Percentiles rank a stretch among this genome's conserved stretches.
Conservation (phyloP, 495 filamentous ascomycete species). For the Diplogelasinospora grovesii region DNA sequence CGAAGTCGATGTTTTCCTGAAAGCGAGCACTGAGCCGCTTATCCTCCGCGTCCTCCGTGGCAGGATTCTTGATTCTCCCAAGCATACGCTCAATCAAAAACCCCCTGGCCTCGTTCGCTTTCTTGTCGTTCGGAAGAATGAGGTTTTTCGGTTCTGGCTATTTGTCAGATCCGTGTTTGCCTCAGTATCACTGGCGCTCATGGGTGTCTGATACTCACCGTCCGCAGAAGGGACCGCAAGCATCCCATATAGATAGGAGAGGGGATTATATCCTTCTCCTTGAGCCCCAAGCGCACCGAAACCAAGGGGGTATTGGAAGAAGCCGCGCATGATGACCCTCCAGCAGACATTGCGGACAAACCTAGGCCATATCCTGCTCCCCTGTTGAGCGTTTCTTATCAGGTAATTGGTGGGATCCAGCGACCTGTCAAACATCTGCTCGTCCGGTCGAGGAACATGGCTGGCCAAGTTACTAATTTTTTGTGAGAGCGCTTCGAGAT, state of each 20-base stretch:
- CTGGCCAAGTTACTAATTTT: not conserved
- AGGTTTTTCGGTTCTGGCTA: not conserved
- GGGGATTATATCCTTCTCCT: not conserved
- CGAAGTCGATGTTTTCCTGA: not conserved
- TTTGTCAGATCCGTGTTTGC: not conserved
- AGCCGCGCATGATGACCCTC: not conserved
- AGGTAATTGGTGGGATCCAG: constrained; percentile 3
- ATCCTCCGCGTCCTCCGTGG: not conserved
- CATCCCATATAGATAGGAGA: not conserved
- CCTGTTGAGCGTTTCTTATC: not conserved
- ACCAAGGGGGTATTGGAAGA: constrained; percentile 5
- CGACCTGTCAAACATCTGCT: not conserved
- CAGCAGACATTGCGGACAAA: constrained; percentile 3
- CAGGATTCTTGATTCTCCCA: not conserved
- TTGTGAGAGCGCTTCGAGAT: not conserved
- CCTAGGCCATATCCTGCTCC: not conserved
- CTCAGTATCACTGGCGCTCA: not conserved
- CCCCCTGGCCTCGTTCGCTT: not conserved
- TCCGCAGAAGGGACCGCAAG: not conserved
- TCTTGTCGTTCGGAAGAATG: not conserved
- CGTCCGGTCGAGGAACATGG: not conserved
- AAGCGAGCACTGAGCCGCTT: not conserved
- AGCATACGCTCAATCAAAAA: not conserved
- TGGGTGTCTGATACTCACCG: not conserved
- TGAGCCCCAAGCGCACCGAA: constrained; percentile 4